Conservation (phyloP, 2,329 filamentous ascomycete species). For the Pseudogymnoascus destructans region DNA sequence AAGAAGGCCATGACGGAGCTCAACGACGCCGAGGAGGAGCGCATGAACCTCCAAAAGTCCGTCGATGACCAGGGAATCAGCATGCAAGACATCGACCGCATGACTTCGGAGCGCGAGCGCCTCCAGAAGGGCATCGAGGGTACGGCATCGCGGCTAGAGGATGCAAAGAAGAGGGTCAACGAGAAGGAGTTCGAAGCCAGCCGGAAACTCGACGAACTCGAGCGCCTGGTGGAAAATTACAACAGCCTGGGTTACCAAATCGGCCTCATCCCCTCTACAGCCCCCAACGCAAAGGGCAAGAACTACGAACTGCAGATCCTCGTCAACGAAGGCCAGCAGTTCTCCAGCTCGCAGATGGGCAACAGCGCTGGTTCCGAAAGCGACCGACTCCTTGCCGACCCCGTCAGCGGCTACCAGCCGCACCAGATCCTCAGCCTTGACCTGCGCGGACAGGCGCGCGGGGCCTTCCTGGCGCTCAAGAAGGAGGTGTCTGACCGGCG, state of each 20-base stretch:
- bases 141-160: constrained; percentile 63
- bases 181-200: constrained; percentile 85
- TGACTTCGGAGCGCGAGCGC: constrained; percentile 89
- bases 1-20: constrained; percentile 65
- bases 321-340: constrained; percentile 67
- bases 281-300: constrained; percentile 69
- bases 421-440: constrained; percentile 82
- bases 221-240: constrained; percentile 77
- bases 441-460: constrained; percentile 69
- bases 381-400: constrained; percentile 70
- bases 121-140: constrained; percentile 80
- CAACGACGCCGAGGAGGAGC: constrained; percentile 69
- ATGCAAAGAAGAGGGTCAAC: constrained; percentile 66
- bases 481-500: constrained; percentile 90
- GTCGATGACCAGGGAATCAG: constrained; percentile 91
- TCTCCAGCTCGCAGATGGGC: constrained; percentile 48
- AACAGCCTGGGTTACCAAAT: constrained; percentile 93
- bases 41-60: constrained; percentile 62
- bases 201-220: constrained; percentile 79
- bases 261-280: constrained; percentile 72
- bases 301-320: constrained; percentile 77
- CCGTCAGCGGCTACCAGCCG: constrained; percentile 77
- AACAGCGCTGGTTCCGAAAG: constrained; percentile 33
- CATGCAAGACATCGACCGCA: constrained; percentile 96
- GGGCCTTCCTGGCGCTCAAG: constrained; percentile 60